Percentiles rank a stretch among this genome's conserved stretches.
phyloP scores from a whole-genome alignment of 805 yeast species.

The Starmerella potacharoeniae region DNA sequence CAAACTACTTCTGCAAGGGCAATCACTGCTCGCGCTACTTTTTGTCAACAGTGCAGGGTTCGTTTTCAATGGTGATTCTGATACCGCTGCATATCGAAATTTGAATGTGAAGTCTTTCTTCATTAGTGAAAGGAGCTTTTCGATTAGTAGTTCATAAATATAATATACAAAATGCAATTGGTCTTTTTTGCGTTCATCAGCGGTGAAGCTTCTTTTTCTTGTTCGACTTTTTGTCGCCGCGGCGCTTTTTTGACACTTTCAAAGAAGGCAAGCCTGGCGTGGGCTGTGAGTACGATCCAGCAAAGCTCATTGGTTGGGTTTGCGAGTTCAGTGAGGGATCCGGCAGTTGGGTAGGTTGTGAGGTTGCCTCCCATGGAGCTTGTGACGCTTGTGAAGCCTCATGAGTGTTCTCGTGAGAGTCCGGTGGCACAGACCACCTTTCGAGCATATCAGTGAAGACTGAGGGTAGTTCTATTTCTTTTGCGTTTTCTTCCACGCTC shows the following conservation, averaged over 20 bases:
- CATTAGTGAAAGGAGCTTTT: no score
- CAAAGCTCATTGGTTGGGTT: neutral
- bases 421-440: neutral
- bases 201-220: neutral
- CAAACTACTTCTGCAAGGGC: no score
- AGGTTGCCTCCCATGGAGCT: neutral
- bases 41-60: no score
- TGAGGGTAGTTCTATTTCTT: neutral
- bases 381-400: no score
- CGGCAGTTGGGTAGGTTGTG: neutral
- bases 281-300: constrained; percentile 16
- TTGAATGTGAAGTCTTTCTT: no score
- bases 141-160: no score
- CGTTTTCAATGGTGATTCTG: no score
- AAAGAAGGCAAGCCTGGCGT: constrained; percentile 5
- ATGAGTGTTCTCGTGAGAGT: no score
- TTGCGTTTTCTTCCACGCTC: neutral
- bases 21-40: no score
- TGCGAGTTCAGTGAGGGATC: neutral
- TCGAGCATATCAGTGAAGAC: neutral
- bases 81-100: no score
- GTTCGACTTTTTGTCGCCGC: constrained; percentile 3
- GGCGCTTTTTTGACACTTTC: neutral
- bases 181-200: neutral
- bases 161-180: no score